Base-by-base conservation (phyloP, 192 early-diverging fungal species). In the Coemansia sp. region DNA sequence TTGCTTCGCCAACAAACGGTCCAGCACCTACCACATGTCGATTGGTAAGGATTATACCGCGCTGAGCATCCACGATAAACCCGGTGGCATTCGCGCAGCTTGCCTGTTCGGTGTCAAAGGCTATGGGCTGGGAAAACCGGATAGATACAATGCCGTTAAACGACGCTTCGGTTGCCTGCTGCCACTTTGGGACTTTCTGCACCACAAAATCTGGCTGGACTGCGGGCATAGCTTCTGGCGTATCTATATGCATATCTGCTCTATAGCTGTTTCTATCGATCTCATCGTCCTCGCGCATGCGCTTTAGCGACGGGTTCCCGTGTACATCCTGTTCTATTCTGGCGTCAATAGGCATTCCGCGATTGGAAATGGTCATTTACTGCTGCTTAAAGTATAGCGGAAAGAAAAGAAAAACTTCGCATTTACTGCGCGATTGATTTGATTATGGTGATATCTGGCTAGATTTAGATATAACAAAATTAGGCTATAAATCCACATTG, bases 31-130 rank as follows among this genome's bases (percentile, higher is more conserved):
- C 87, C 15, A 91, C 89, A 65, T 91, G 89, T 14, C 87, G 78
- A 65, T 91, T 91, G 11, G 89, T 85, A 14, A 91, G 65, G 31
- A 91, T 84, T 21, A 91, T 84, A 6, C 89, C 89, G 31, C 72
- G 80, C 56, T 82, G 35, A 1, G 86, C 88, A 65, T 91, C 88
- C 16, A 91, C 88, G 19, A 91, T 73, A 53, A 90, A 89, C 8
- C 89, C 89, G 2, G 89, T 85, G 6, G 89, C 89, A 20, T 50
- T 53, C 12, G 55, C 59, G 46, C 54, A 53, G 8, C 47, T 13
- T 11, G 67, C 37, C 9, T 19, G 20, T 11, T 65, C 60, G 6
- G 70, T 72, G 38, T 79, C 70, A 46, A 79, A 73, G 13, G 40
- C 59, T 10, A 65, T 51, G 9, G 67, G 68, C 36, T 59, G 58